phyloP scores from a whole-genome alignment of 2,329 filamentous ascomycete genomes.

The Aspergillus alliaceus region DNA sequence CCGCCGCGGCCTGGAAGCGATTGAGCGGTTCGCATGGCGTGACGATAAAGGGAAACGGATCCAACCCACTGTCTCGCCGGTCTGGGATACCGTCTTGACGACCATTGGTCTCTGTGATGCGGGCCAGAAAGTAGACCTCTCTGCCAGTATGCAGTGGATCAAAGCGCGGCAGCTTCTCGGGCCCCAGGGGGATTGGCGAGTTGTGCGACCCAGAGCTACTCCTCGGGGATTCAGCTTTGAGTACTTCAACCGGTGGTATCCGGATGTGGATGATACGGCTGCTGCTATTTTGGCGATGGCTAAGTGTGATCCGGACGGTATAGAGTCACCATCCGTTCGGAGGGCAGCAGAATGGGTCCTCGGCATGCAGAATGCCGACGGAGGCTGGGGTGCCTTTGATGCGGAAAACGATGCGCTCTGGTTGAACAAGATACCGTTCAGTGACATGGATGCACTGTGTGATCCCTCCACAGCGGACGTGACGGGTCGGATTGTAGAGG shows the following conservation, averaged over 20 bases:
- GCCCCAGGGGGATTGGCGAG: slow-evolving; percentile 28
- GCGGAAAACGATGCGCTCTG: slow-evolving; percentile 32
- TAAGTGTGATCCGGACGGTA: slow-evolving; percentile 18
- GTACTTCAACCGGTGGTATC: slow-evolving; percentile 33
- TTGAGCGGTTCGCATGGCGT: slow-evolving; percentile 27
- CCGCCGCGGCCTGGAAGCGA: slow-evolving; percentile 20
- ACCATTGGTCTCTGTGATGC: slow-evolving; percentile 27
- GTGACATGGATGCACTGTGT: slow-evolving; percentile 36
- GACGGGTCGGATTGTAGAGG: slow-evolving; percentile 34
- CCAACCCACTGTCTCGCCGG: slow-evolving; percentile 28
- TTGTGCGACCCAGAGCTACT: slow-evolving; percentile 21
- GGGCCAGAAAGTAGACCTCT: neutral
- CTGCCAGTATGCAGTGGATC: slow-evolving; percentile 10
- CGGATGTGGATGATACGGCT: slow-evolving; percentile 36
- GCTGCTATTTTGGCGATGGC: slow-evolving; percentile 29
- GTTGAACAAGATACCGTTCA: slow-evolving; percentile 39
- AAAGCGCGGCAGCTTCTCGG: slow-evolving; percentile 24
- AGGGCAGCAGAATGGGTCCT: slow-evolving; percentile 28
- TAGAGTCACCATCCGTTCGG: slow-evolving; percentile 5
- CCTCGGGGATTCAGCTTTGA: slow-evolving; percentile 33
- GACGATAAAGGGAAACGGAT: slow-evolving; percentile 29
- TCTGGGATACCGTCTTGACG: slow-evolving; percentile 41
- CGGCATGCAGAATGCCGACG: slow-evolving; percentile 40
- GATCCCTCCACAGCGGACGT: slow-evolving; percentile 36
- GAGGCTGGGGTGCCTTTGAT: slow-evolving; percentile 40